Conservation (phyloP, 164 flowering plant species). For the Vitis cinerea region DNA sequence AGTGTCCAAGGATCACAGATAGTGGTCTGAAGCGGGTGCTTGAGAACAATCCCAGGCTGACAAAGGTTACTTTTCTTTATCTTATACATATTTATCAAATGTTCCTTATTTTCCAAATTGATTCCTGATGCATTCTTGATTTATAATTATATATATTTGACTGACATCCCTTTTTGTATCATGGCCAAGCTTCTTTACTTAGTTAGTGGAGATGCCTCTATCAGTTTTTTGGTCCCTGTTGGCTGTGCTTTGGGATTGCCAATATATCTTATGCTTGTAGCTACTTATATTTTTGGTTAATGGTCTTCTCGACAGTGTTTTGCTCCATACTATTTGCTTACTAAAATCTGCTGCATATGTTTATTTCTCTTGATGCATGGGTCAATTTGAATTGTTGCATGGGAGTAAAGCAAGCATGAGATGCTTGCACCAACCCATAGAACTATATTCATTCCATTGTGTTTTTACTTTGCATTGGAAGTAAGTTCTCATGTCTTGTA, state of each 20-base stretch:
- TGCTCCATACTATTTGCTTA: too few species aligned
- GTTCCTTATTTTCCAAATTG: too few species aligned
- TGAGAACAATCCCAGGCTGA: constrained; percentile 56
- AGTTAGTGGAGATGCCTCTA: neutral
- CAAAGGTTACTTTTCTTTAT: constrained; percentile 45
- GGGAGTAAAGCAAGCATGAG: neutral
- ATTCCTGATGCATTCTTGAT: too few species aligned
- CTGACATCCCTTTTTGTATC: too few species aligned
- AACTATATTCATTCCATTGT: neutral
- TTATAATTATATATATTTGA: too few species aligned
- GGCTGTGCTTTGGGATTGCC: neutral
- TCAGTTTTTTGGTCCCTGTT: neutral
- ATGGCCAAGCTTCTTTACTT: neutral
- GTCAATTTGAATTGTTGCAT: too few species aligned
- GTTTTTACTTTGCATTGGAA: neutral
- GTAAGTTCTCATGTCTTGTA: neutral
- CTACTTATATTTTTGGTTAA: neutral
- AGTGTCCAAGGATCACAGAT: constrained; percentile 57
- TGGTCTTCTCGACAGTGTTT: neutral
- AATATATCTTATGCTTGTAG: neutral
- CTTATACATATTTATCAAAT: neutral
- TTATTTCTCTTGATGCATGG: too few species aligned
- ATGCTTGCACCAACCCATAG: neutral
- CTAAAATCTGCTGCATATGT: too few species aligned
- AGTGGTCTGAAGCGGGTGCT: constrained; percentile 63